Percentiles rank a stretch among this genome's conserved stretches.
Conservation (phyloP, 768 basidiomycete species). For the Lactarius tabidus region DNA sequence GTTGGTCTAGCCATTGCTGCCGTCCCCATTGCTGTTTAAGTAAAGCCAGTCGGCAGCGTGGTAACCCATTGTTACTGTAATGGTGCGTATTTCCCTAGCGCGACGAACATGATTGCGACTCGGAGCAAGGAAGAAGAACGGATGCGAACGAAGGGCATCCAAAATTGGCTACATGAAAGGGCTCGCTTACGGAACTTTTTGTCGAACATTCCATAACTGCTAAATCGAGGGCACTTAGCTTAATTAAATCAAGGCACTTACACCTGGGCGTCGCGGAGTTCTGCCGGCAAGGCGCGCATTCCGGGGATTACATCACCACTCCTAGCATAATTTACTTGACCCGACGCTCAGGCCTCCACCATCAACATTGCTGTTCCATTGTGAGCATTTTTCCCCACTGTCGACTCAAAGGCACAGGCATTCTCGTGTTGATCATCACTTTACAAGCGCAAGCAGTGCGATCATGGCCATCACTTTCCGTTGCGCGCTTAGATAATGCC, state of each 20-base stretch:
- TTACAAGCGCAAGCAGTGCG: conserved; percentile 3
- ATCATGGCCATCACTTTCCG: conserved; percentile 20
- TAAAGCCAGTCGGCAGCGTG: background rate
- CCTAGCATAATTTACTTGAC: conserved; percentile 3
- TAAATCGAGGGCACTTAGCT: conserved; percentile 26
- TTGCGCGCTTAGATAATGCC: conserved; percentile 28
- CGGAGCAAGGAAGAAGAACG: conserved; percentile 25
- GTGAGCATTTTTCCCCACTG: background rate
- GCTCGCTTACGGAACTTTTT: conserved; percentile 16
- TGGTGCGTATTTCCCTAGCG: conserved; percentile 1
- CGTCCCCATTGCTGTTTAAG: background rate
- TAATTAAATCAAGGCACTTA: conserved; percentile 28
- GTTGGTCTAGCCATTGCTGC: background rate
- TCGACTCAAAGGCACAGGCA: background rate
- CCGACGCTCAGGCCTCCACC: background rate
- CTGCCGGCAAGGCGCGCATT: conserved; percentile 20
- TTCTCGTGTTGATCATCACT: conserved; percentile 10
- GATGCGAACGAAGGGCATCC: conserved; percentile 21
- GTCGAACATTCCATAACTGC: conserved; percentile 23
- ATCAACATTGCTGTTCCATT: background rate
- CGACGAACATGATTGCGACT: conserved; percentile 18
- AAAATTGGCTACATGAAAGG: conserved; percentile 25
- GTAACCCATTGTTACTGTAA: background rate
- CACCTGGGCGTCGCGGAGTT: conserved; percentile 23
- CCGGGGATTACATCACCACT: conserved; percentile 26